Conservation (phyloP, 2,329 filamentous ascomycete species). For the Alternaria longipes region DNA sequence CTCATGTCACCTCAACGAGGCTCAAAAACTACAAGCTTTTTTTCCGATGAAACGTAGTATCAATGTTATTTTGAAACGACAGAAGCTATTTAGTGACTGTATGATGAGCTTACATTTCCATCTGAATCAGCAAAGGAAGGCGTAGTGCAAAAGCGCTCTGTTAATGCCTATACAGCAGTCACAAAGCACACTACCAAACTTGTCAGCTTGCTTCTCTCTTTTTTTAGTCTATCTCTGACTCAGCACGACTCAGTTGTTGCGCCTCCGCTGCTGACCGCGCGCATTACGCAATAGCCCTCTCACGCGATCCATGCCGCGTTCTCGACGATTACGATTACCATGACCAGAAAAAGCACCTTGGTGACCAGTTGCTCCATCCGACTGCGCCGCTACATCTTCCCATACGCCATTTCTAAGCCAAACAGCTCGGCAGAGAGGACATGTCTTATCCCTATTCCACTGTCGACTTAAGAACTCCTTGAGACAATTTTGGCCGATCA, state of each 20-base stretch:
- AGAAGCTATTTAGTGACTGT: too few relatives aligned
- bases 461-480: background rate
- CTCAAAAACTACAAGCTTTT: background rate
- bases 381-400: background rate
- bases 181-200: background rate
- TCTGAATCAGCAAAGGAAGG: background rate
- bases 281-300: background rate
- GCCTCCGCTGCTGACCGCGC: background rate
- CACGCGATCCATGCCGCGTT: background rate
- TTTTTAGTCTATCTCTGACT: background rate
- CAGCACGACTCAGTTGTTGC: background rate
- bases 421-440: slow-evolving; percentile 3
- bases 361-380: background rate
- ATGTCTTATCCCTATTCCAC: background rate
- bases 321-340: background rate
- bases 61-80: too few relatives aligned
- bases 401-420: background rate
- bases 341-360: background rate
- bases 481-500: background rate
- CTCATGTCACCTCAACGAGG: background rate
- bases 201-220: background rate
- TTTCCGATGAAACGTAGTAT: background rate
- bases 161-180: background rate
- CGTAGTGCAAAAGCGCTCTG: background rate
- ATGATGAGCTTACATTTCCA: too few relatives aligned